These are phyloP conservation scores for Trametes cingulata DNA, from an alignment of 768 basidiomycete species.

Conservation along the genomic window DNA sequence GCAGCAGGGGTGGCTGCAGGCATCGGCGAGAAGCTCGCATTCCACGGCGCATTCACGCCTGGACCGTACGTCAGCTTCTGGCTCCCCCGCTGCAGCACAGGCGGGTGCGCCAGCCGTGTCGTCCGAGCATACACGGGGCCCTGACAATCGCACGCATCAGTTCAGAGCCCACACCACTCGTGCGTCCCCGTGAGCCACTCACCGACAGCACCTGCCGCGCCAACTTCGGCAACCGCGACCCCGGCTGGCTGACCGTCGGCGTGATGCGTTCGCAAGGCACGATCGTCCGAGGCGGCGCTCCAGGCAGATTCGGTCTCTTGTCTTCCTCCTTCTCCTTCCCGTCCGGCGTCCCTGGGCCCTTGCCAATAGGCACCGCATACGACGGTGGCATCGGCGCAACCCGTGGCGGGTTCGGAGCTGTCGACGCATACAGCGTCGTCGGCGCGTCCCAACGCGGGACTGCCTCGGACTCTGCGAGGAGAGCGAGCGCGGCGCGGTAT, in stretches of 20 bases:
- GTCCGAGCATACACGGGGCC: conserved; percentile 62
- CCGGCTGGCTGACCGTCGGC: conserved; percentile 64
- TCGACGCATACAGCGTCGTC: conserved; percentile 61
- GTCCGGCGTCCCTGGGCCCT: conserved; percentile 28
- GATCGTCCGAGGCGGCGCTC: conserved; percentile 39
- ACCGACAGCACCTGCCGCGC: conserved; percentile 70
- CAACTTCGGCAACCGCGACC: conserved; percentile 65
- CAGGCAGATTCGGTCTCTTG: conserved; percentile 44
- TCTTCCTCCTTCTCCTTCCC: conserved; percentile 53
- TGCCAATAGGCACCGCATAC: conserved; percentile 54
- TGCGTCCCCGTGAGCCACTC: conserved; percentile 24
- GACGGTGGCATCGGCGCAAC: conserved; percentile 65
- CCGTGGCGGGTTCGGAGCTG: conserved; percentile 62
- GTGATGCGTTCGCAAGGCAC: conserved; percentile 55
- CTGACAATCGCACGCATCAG: background rate
- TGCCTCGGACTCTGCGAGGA: conserved; percentile 58
- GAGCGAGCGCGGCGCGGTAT: conserved; percentile 75
- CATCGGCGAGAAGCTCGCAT: conserved; percentile 34
- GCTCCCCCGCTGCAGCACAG: conserved; percentile 53
- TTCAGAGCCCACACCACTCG: background rate
- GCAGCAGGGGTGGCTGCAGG: conserved; percentile 22
- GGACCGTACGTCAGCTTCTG: conserved; percentile 44
- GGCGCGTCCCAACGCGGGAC: conserved; percentile 65
- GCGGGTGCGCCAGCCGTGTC: conserved; percentile 65
- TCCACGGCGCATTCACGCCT: conserved; percentile 47